phyloP scores from a whole-genome alignment of 768 basidiomycete species.

The Trichaptum fuscoviolaceum region DNA sequence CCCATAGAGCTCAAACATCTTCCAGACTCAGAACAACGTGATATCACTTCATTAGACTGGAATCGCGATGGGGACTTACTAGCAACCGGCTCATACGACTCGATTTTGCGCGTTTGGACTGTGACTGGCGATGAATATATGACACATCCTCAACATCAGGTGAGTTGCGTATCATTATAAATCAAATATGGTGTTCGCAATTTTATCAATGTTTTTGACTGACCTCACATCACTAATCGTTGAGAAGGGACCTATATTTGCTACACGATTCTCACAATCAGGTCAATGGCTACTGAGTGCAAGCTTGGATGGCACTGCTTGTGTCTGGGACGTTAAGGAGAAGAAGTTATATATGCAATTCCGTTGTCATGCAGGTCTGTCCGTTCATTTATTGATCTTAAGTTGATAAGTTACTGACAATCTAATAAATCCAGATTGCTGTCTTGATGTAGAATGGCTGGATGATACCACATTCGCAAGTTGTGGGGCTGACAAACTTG shows the following conservation, averaged over 20 bases:
- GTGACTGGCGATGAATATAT: slow-evolving; percentile 58
- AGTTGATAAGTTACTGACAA: background rate
- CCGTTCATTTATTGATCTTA: slow-evolving; percentile 3
- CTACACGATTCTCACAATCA: slow-evolving; percentile 67
- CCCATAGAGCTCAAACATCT: slow-evolving; percentile 44
- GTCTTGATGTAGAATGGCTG: slow-evolving; percentile 79
- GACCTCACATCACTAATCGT: slow-evolving; percentile 17
- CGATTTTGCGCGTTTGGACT: slow-evolving; percentile 63
- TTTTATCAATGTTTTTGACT: slow-evolving; percentile 2
- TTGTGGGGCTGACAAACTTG: slow-evolving; percentile 62
- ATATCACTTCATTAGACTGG: slow-evolving; percentile 78
- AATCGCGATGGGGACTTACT: slow-evolving; percentile 66
- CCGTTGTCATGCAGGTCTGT: slow-evolving; percentile 57
- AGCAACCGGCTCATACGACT: slow-evolving; percentile 76
- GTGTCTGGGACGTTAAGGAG: slow-evolving; percentile 70
- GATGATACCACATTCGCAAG: slow-evolving; percentile 65
- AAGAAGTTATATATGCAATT: slow-evolving; percentile 61
- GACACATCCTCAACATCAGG: slow-evolving; percentile 59
- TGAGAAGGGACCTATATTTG: slow-evolving; percentile 76
- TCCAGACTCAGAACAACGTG: slow-evolving; percentile 42
- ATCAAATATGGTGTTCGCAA: slow-evolving; percentile 12
- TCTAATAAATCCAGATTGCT: slow-evolving; percentile 47
- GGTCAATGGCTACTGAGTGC: slow-evolving; percentile 72
- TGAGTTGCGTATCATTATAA: slow-evolving; percentile 21
- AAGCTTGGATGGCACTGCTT: slow-evolving; percentile 71